Percentiles rank a stretch among this genome's conserved stretches.
Conservation (phyloP, 1,139 yeast genomes). For the Taiozyma onychis region DNA sequence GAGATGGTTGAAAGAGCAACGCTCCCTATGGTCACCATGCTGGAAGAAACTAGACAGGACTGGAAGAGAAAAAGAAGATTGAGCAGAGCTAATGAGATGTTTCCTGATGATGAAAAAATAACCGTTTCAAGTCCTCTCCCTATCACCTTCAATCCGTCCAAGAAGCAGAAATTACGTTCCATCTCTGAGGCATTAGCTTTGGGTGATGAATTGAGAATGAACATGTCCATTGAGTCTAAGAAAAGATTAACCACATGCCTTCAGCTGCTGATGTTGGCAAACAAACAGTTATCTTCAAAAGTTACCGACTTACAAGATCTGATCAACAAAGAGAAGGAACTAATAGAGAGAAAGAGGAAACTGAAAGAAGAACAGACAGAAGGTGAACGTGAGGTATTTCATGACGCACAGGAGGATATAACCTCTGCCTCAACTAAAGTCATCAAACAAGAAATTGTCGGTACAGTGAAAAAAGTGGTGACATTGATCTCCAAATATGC, state of each 20-base stretch:
- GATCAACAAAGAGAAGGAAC: slow-evolving; percentile 38
- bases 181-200: slow-evolving; percentile 22
- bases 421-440: slow-evolving; percentile 27
- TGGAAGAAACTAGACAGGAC: slow-evolving; percentile 36
- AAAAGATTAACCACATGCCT: slow-evolving; percentile 68
- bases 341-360: slow-evolving; percentile 22
- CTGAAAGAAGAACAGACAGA: slow-evolving; percentile 3
- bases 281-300: slow-evolving; percentile 60
- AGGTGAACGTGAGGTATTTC: slow-evolving; percentile 25
- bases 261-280: slow-evolving; percentile 70
- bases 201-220: slow-evolving; percentile 37
- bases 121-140: slow-evolving; percentile 28
- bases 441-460: slow-evolving; percentile 76
- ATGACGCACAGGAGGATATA: slow-evolving; percentile 23
- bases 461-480: slow-evolving; percentile 85
- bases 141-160: slow-evolving; percentile 26
- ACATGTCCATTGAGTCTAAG: slow-evolving; percentile 57
- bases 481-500: slow-evolving; percentile 81
- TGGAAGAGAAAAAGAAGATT: slow-evolving; percentile 26
- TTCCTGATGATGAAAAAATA: slow-evolving; percentile 21
- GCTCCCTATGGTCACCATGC: slow-evolving; percentile 46
- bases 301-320: slow-evolving; percentile 54
- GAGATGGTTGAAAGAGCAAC: slow-evolving; percentile 62
- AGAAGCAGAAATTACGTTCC: slow-evolving; percentile 21
- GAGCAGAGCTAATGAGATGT: slow-evolving; percentile 23